A percentile compares a stretch with the other conserved stretches of the same genome.
phyloP scores from a whole-genome alignment of 2,329 filamentous ascomycete species.

The Didymella lethalis region DNA sequence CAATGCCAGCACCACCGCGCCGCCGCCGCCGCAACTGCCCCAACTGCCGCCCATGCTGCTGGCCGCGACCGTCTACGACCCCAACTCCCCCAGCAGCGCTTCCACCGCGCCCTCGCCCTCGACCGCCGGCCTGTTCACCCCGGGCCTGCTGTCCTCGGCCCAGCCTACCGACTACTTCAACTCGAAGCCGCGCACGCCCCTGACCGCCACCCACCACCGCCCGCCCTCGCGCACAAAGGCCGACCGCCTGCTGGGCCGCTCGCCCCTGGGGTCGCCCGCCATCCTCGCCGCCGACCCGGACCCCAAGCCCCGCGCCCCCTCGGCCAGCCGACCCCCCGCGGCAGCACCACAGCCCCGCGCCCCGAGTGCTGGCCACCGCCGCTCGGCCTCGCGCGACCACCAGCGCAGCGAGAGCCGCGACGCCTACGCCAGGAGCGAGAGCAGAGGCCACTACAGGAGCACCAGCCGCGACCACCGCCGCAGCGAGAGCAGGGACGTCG shows the following conservation, averaged over 20 bases:
- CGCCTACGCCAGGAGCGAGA: slow-evolving; percentile 33
- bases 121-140: slow-evolving; percentile 47
- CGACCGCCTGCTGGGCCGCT: slow-evolving; percentile 42
- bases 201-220: slow-evolving; percentile 28
- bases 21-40: slow-evolving; percentile 34
- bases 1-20: slow-evolving; percentile 41
- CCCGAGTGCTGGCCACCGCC: slow-evolving; percentile 32
- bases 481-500: slow-evolving; percentile 35
- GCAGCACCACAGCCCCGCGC: slow-evolving; percentile 31
- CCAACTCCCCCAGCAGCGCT: slow-evolving; percentile 44
- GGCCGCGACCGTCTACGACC: slow-evolving; percentile 49
- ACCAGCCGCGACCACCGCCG: slow-evolving; percentile 24
- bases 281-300: slow-evolving; percentile 44
- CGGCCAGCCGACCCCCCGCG: slow-evolving; percentile 34
- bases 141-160: slow-evolving; percentile 34
- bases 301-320: slow-evolving; percentile 37
- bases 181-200: slow-evolving; percentile 35
- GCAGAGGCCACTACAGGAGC: slow-evolving; percentile 33
- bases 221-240: slow-evolving; percentile 41
- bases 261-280: slow-evolving; percentile 48
- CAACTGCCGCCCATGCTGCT: slow-evolving; percentile 42
- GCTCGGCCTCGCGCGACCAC: slow-evolving; percentile 28
- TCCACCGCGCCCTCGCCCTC: slow-evolving; percentile 43
- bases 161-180: slow-evolving; percentile 52
- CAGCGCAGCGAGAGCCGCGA: slow-evolving; percentile 42